Base-by-base conservation (phyloP, 257 asterid species). In the Jacaranda copaia region DNA sequence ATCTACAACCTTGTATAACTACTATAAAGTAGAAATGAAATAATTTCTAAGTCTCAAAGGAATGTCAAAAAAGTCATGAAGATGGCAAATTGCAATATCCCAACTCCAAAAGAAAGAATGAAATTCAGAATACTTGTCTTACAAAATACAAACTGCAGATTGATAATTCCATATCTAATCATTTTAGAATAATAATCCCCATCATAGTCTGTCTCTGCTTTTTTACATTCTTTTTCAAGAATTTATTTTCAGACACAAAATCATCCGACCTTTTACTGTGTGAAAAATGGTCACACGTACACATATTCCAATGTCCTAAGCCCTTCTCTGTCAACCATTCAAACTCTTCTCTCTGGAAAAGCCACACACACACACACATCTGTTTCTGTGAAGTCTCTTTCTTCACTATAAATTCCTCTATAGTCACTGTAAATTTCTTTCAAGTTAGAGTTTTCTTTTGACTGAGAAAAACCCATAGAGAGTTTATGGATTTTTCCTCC, bases 171-270 rank as follows among this genome's bases (percentile, higher is more conserved):
- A 49, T 14, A 16, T 12, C 84, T 79, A 85, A 85, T 85, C 88
- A 87, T 87, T 83, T 85, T 81, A 73, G 84, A 87, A 87, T 87
- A 81, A 87, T 84, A 83, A 75, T 79, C 25, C 78, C 88, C 88
- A 87, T 85, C 87, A 87, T 84, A 85, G 76, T 78, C 78, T 63
- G 63, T 73, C 86, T 19, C 0, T 32, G 45, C 14, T 25, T 61
- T 25, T 25, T 13, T 9, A 12, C 36, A 5, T 25, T 36, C 45
- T 40, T 6, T 61, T 32, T 25, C 16, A 49, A 49, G 56, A 13
- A 49, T 49, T 49, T 9, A 12, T 49, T 49, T 49, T 49, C 56
- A 13, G 56, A 49, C 56, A 49, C 32, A 3, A 49, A 49, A 49
- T 13, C 16, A 3, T 49, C 11, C 56, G 0, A 49, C 56, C n/a